Evolutionary conservation across 2,329 filamentous ascomycete genomes (phyloP).

Genomic region (Trichoderma asperellum): DNA sequence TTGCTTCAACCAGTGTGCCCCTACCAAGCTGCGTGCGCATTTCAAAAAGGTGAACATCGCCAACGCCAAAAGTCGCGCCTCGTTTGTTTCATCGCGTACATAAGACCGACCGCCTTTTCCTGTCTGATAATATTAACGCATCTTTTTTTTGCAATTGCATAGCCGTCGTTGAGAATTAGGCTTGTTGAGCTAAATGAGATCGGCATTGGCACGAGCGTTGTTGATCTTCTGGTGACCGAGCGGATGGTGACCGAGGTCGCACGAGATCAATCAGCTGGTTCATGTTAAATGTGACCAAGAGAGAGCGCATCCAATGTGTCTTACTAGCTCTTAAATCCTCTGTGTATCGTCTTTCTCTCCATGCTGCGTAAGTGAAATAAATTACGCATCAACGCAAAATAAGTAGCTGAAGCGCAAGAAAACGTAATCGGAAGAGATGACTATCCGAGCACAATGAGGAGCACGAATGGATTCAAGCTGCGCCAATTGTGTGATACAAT

Average conservation of each 20-base stretch:
- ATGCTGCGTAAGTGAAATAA: not conserved
- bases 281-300: not conserved
- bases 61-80: not conserved
- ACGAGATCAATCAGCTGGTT: not conserved
- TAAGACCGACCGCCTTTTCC: not conserved
- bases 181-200: not conserved
- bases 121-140: not conserved
- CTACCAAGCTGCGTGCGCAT: not conserved
- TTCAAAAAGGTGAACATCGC: not conserved
- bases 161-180: not conserved
- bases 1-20: not conserved
- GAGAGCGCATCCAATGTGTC: no score
- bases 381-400: not conserved
- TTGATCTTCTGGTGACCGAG: not conserved
- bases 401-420: not conserved
- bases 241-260: not conserved
- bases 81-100: not conserved
- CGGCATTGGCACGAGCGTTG: not conserved
- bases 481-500: not conserved
- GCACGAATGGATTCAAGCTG: not conserved
- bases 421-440: not conserved
- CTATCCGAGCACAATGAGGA: not conserved
- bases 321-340: not conserved
- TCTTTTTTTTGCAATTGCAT: not conserved
- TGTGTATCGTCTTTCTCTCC: not conserved